A percentile compares a stretch with the other conserved stretches of the same genome.
phyloP scores from a whole-genome alignment of 148 eudicot genomes.

The Vaccinium darrowii region DNA sequence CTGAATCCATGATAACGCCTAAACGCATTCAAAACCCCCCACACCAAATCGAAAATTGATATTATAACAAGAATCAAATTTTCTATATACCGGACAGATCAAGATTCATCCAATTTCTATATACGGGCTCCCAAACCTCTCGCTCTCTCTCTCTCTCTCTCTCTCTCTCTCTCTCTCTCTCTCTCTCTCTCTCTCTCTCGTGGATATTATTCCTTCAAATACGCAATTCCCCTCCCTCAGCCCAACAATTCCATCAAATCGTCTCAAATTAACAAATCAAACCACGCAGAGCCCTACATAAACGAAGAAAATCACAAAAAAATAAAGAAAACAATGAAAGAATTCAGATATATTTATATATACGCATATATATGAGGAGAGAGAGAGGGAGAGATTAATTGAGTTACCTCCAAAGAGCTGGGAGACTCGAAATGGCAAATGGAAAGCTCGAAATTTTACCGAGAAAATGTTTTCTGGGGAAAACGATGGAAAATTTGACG shows the following conservation, averaged over 20 bases:
- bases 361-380: not conserved
- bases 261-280: conserved; percentile 1
- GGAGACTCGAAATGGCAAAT: not conserved
- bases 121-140: not conserved
- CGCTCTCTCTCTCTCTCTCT: too few species aligned
- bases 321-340: not conserved
- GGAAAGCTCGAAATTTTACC: conserved; percentile 5
- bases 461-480: conserved; percentile 2
- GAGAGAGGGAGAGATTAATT: not conserved
- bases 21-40: conserved; percentile 14
- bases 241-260: not conserved
- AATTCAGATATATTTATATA: too few species aligned
- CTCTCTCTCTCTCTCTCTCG: conserved; percentile 9
- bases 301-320: not conserved
- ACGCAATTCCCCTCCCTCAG: not conserved
- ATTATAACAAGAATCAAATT: not conserved
- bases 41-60: not conserved
- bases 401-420: conserved; percentile 3
- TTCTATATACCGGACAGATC: not conserved
- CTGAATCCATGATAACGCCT: conserved; percentile 44
- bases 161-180: too few species aligned
- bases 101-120: not conserved
- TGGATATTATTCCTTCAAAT: not conserved
- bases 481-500: not conserved
- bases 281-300: not conserved